phyloP scores from a whole-genome alignment of 495 filamentous ascomycete genomes.

The Monascus purpureus region DNA sequence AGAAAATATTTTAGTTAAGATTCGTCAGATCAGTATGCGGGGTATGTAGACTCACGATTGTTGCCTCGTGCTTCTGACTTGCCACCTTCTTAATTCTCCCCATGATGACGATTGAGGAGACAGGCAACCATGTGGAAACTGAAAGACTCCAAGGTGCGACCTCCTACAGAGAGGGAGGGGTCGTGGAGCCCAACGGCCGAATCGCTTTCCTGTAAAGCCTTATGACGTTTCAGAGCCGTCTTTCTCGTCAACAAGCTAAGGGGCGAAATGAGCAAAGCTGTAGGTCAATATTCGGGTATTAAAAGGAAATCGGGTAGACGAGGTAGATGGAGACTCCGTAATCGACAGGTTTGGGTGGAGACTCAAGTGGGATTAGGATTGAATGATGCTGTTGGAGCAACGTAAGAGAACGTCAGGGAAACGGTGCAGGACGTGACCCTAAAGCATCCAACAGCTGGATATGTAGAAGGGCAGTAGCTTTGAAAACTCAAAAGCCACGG shows the following conservation, averaged over 20 bases:
- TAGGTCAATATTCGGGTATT: neutral
- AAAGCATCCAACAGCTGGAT: slow-evolving; percentile 10
- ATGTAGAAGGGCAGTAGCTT: neutral
- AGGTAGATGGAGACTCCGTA: too few species aligned
- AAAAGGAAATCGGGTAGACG: slow-evolving; percentile 1
- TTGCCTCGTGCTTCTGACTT: slow-evolving; percentile 84
- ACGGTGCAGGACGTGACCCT: slow-evolving; percentile 37
- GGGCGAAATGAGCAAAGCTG: slow-evolving; percentile 1
- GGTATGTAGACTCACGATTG: slow-evolving; percentile 52
- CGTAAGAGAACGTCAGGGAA: slow-evolving; percentile 20
- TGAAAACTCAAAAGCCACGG: neutral
- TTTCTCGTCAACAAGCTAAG: slow-evolving; percentile 15
- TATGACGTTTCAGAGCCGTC: slow-evolving; percentile 32
- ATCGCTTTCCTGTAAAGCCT: slow-evolving; percentile 23
- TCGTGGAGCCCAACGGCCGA: slow-evolving; percentile 22
- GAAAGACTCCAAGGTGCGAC: slow-evolving; percentile 14
- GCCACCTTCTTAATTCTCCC: slow-evolving; percentile 96
- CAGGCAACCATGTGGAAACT: slow-evolving; percentile 35
- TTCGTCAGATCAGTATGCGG: too few species aligned
- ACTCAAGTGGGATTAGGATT: slow-evolving; percentile 4
- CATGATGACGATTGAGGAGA: slow-evolving; percentile 40
- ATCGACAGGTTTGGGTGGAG: slow-evolving; percentile 2
- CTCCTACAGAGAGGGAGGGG: slow-evolving; percentile 20
- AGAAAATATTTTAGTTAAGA: too few species aligned
- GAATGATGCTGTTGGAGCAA: slow-evolving; percentile 9